Percentiles rank a stretch among this genome's conserved stretches.
Evolutionary conservation across 192 early-diverging fungal genomes (phyloP).

Genomic region (Umbelopsis sp.): DNA sequence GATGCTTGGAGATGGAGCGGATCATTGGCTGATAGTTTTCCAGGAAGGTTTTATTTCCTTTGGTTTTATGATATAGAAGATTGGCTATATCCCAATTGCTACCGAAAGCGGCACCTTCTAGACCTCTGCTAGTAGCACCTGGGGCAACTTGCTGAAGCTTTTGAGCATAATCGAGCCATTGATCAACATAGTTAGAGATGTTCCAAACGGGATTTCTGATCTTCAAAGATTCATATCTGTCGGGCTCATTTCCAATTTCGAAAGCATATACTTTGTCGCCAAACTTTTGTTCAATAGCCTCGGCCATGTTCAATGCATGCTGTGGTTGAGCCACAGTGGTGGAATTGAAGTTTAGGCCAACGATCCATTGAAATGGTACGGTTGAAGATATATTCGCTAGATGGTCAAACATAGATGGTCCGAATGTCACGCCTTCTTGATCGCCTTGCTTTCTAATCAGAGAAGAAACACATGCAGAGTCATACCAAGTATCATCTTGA

Average conservation of each 20-base stretch:
- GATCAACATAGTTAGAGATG: neutral
- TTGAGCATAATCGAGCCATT: neutral
- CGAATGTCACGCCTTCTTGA: neutral
- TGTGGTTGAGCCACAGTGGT: neutral
- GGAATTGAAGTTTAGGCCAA: neutral
- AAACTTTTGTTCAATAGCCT: neutral
- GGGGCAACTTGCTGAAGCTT: slow-evolving; percentile 4
- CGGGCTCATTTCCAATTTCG: slow-evolving; percentile 15
- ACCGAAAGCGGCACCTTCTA: slow-evolving; percentile 5
- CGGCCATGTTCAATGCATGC: neutral
- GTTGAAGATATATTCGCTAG: neutral
- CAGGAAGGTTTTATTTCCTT: neutral
- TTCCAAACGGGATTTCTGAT: neutral
- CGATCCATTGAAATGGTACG: neutral
- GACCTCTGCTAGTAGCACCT: neutral
- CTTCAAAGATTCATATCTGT: neutral
- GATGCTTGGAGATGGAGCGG: neutral
- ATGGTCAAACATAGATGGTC: neutral
- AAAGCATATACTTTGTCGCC: slow-evolving; percentile 9
- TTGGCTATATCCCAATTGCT: neutral
- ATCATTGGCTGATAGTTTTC: neutral
- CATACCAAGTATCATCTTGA: slow-evolving; percentile 2
- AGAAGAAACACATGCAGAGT: neutral
- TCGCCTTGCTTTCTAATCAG: neutral
- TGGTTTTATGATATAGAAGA: neutral